Percentiles rank a stretch among this genome's conserved stretches.
These are phyloP conservation scores for Lycium barbarum DNA, from an alignment of 257 asterid genomes.

Conservation along the genomic window DNA sequence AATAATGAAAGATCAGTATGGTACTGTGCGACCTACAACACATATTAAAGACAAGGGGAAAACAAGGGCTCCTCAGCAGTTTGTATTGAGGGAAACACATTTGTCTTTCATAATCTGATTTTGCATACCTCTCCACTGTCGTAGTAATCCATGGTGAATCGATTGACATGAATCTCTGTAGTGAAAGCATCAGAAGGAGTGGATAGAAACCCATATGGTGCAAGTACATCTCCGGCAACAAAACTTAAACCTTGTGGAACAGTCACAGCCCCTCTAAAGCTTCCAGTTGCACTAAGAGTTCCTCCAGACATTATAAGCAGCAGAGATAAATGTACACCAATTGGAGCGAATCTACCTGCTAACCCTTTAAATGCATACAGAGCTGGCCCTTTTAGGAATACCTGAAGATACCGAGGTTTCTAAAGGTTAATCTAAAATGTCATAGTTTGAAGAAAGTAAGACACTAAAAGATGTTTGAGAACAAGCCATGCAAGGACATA, in stretches of 20 bases:
- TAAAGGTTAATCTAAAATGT: not conserved
- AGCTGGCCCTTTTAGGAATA: constrained; percentile 85
- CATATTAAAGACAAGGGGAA: constrained; percentile 34
- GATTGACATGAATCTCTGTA: constrained; percentile 84
- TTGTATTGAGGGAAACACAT: not conserved
- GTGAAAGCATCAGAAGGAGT: constrained; percentile 83
- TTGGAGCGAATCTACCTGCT: constrained; percentile 86
- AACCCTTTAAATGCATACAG: constrained; percentile 88
- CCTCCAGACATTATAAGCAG: constrained; percentile 88
- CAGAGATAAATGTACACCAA: constrained; percentile 90
- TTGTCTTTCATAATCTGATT: constrained; percentile 15
- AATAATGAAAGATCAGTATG: constrained; percentile 81
- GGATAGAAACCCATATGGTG: constrained; percentile 76
- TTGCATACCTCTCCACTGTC: constrained; percentile 84
- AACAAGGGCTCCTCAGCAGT: not conserved
- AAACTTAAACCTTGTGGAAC: constrained; percentile 97
- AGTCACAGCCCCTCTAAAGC: constrained; percentile 80
- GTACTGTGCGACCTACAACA: constrained; percentile 79
- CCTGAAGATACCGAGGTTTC: constrained; percentile 48
- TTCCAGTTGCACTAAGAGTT: constrained; percentile 85
- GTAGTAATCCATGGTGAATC: constrained; percentile 87
- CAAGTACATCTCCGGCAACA: constrained; percentile 77
- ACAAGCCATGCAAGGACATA: constrained; percentile 16
- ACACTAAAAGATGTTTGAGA: not conserved
- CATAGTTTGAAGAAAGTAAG: not conserved